Evolutionary conservation across 78 protist genomes (phyloP), one percentile per base, ranked within the genome.

Genomic region (Isochrysis galbana): DNA sequence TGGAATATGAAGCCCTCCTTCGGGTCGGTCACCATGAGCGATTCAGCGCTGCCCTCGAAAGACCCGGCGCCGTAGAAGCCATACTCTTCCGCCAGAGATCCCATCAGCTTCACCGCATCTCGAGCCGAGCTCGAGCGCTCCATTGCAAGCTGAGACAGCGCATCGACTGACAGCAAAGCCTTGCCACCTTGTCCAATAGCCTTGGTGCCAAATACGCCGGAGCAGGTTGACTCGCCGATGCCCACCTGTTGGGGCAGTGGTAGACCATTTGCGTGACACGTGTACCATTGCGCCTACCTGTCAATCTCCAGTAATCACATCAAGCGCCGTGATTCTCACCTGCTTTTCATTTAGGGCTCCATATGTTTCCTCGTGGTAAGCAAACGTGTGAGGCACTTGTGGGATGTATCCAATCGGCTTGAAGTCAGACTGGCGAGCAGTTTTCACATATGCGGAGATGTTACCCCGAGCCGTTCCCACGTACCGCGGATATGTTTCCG

Each of bases 1-100:
- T 95, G 96, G 90, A 95, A 95, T 41, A 95, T 83, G 45, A 34
- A 91, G 38, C 61, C 94, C 86, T 91, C 94, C 42, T 34, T 4
- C 32, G 93, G 89, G 88, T 94, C 96, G 25, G 1, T 34, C 25
- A 94, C 93, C 29, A 92, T 42, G 21, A 94, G 93, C 11, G 93
- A 61, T 74, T 94, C 96, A 3, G 90, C 95, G 19, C 80, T 39
- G 48, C 91, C 95, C 29, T 90, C 93, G 36, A 61, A 47, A 7
- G 72, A 51, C 34, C 84, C 84, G 11, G 91, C 86, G 36, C 93
- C 94, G 91, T 94, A 91, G 67, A 77, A 94, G 46, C 95, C 95
- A 21, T 91, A 42, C 90, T 48, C 26, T 4, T 45, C 96, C 5
- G 96, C 94, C 80, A 94, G 51, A 25, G 10, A 55, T 19, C 96